Conservation (phyloP, 1,139 yeast genomes). For the Diutina mesorugosa region DNA sequence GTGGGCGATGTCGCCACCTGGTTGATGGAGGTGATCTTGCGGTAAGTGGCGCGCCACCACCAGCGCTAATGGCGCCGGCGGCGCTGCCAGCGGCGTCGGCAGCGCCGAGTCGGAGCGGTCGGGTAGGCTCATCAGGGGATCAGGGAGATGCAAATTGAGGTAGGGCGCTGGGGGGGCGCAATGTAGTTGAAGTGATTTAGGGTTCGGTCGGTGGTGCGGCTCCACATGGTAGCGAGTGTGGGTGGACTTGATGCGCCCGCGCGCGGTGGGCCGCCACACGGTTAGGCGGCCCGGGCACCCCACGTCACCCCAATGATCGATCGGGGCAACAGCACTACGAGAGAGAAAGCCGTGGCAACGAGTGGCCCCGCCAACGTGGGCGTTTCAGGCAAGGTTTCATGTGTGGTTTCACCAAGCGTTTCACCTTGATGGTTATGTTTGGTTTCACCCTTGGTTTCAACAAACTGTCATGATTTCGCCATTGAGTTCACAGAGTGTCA, state of each 20-base stretch:
- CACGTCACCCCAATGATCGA: not conserved
- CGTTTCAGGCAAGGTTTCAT: no score
- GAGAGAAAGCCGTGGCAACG: not conserved
- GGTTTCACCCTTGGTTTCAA: no score
- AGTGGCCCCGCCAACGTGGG: not conserved
- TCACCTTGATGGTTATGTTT: no score
- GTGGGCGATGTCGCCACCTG: conserved; percentile 66
- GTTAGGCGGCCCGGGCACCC: not conserved
- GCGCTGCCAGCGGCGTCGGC: not conserved
- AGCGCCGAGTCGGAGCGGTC: not conserved
- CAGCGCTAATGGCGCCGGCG: not conserved
- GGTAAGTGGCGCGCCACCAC: conserved; percentile 7
- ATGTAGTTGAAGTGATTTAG: no score
- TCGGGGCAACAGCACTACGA: no score
- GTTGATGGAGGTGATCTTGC: conserved; percentile 32
- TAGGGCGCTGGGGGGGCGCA: no score
- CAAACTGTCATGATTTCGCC: no score
- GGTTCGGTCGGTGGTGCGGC: not conserved
- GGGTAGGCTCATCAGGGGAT: not conserved
- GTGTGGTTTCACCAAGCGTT: no score
- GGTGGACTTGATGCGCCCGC: no score
- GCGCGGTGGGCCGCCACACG: not conserved
- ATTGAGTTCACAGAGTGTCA: no score
- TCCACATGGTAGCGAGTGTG: not conserved
- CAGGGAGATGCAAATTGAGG: no score